A percentile compares a stretch with the other conserved stretches of the same genome.
Conservation (phyloP, 1,139 yeast genomes). For the Chernovozyma aurita region DNA sequence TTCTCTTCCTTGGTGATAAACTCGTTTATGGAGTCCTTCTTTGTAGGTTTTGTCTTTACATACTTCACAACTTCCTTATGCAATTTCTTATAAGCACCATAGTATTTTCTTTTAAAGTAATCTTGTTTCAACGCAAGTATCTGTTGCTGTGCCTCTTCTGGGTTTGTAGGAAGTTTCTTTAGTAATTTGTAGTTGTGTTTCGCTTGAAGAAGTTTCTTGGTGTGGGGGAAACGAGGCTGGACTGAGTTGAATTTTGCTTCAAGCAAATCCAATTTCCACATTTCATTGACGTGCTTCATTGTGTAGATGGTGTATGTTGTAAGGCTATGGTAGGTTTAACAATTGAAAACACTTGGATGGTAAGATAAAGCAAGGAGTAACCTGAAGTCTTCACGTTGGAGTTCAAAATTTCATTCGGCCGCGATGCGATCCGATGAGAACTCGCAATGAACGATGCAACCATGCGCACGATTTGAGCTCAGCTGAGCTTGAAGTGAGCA, state of each 20-base stretch:
- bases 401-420: too few relatives aligned
- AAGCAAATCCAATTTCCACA: slow-evolving; percentile 51
- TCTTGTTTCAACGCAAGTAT: slow-evolving; percentile 43
- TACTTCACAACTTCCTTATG: slow-evolving; percentile 28
- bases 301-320: not conserved
- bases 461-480: too few relatives aligned
- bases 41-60: slow-evolving; percentile 20
- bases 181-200: slow-evolving; percentile 43
- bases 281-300: slow-evolving; percentile 12
- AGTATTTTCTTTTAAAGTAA: slow-evolving; percentile 47
- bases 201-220: slow-evolving; percentile 46
- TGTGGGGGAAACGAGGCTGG: slow-evolving; percentile 51
- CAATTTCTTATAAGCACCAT: slow-evolving; percentile 43
- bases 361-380: too few relatives aligned
- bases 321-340: too few relatives aligned
- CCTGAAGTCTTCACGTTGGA: too few relatives aligned
- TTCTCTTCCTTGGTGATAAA: slow-evolving; percentile 17
- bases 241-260: slow-evolving; percentile 42
- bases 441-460: too few relatives aligned
- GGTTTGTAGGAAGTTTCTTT: slow-evolving; percentile 34
- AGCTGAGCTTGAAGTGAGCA: too few relatives aligned
- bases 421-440: too few relatives aligned
- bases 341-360: too few relatives aligned
- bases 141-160: slow-evolving; percentile 39
- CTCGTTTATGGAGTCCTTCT: slow-evolving; percentile 17